phyloP scores from a whole-genome alignment of 805 yeast genomes.

The Saccharomycopsis sp. region DNA sequence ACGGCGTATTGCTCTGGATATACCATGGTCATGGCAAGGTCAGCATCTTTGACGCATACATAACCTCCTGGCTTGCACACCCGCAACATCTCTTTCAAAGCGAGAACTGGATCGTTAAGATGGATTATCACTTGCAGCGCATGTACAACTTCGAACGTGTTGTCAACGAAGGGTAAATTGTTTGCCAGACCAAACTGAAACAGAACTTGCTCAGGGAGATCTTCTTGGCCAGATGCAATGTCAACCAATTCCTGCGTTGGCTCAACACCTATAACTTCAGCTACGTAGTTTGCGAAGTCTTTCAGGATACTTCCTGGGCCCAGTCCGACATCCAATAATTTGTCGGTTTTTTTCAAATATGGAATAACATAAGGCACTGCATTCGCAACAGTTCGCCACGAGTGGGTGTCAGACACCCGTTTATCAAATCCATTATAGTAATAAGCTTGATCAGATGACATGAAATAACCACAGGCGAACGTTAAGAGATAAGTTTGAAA shows the following conservation, averaged over 20 bases:
- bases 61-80: slow-evolving; percentile 32
- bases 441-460: slow-evolving; percentile 26
- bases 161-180: slow-evolving; percentile 30
- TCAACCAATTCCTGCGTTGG: slow-evolving; percentile 29
- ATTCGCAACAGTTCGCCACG: slow-evolving; percentile 31
- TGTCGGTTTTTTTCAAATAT: slow-evolving; percentile 25
- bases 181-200: slow-evolving; percentile 30
- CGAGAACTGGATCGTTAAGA: slow-evolving; percentile 29
- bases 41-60: slow-evolving; percentile 32
- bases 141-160: slow-evolving; percentile 34
- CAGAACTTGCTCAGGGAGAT: slow-evolving; percentile 21
- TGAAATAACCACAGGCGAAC: too few relatives aligned
- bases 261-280: slow-evolving; percentile 30
- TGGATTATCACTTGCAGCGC: slow-evolving; percentile 35
- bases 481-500: too few relatives aligned
- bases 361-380: slow-evolving; percentile 27
- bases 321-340: slow-evolving; percentile 36
- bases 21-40: slow-evolving; percentile 22
- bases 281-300: slow-evolving; percentile 31
- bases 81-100: slow-evolving; percentile 32
- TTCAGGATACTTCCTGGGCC: slow-evolving; percentile 38
- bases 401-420: slow-evolving; percentile 28
- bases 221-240: slow-evolving; percentile 23
- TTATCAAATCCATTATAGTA: slow-evolving; percentile 26
- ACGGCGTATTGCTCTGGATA: slow-evolving; percentile 26